phyloP scores from a whole-genome alignment of 2,329 filamentous ascomycete species.

The Trematosphaeria pertusa region DNA sequence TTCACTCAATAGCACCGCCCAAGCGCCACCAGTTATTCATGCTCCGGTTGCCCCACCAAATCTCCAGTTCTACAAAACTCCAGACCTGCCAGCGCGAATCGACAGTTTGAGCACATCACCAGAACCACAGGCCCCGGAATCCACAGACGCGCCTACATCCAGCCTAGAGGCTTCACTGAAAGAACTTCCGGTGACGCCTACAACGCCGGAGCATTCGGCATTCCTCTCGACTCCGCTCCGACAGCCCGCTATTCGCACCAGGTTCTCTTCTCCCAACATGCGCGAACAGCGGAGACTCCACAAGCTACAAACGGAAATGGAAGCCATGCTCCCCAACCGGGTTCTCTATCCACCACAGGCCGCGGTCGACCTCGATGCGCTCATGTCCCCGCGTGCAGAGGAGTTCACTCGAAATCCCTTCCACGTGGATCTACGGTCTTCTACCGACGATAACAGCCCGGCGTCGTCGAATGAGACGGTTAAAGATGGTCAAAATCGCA shows the following conservation, averaged over 20 bases:
- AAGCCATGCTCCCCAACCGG: slow-evolving; percentile 42
- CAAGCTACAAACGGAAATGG: slow-evolving; percentile 49
- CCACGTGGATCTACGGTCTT: slow-evolving; percentile 40
- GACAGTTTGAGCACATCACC: slow-evolving; percentile 35
- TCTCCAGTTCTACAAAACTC: slow-evolving; percentile 17
- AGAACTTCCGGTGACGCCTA: slow-evolving; percentile 21
- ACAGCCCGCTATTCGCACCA: slow-evolving; percentile 34
- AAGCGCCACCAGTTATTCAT: slow-evolving; percentile 28
- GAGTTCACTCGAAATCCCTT: slow-evolving; percentile 69
- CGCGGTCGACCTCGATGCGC: slow-evolving; percentile 55
- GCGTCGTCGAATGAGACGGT: slow-evolving; percentile 42
- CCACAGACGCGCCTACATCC: slow-evolving; percentile 18
- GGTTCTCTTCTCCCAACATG: slow-evolving; percentile 50
- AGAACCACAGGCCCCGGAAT: slow-evolving; percentile 16
- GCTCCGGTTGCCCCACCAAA: slow-evolving; percentile 16
- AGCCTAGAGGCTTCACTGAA: slow-evolving; percentile 2
- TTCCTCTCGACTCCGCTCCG: slow-evolving; percentile 41
- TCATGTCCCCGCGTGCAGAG: slow-evolving; percentile 75
- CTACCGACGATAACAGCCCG: slow-evolving; percentile 36
- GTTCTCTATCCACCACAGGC: slow-evolving; percentile 33
- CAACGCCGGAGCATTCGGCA: slow-evolving; percentile 19
- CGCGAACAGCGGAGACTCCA: slow-evolving; percentile 46
- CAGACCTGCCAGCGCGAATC: slow-evolving; percentile 20
- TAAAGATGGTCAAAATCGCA: slow-evolving; percentile 35
- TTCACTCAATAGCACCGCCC: slow-evolving; percentile 45